Evolutionary conservation across 1,284 basidiomycete species (phyloP).

Genomic region (Rhodotorula glutinis): DNA sequence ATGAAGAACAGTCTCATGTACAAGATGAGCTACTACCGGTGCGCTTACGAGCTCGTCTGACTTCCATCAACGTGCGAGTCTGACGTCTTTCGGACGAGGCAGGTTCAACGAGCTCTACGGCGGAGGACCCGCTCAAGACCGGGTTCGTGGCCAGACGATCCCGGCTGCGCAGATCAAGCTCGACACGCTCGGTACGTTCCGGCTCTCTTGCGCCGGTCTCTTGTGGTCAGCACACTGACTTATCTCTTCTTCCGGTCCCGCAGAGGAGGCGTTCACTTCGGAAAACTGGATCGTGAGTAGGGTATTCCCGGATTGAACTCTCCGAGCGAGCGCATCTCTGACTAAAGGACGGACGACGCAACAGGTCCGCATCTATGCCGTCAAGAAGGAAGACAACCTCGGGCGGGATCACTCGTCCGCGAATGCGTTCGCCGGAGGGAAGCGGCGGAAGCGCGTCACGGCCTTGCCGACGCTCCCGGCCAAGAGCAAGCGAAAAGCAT

Average conservation of each 20-base stretch:
- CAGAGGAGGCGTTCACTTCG: constrained; percentile 92
- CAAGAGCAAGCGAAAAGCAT: not conserved
- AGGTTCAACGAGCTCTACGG: constrained; percentile 86
- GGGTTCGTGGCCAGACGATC: constrained; percentile 76
- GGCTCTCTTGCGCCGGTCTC: not conserved
- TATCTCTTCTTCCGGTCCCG: constrained; percentile 3
- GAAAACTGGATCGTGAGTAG: constrained; percentile 97
- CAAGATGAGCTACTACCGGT: constrained; percentile 96
- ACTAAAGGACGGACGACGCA: no score
- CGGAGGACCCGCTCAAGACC: constrained; percentile 66
- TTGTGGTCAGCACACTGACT: constrained; percentile 26
- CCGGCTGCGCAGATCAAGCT: constrained; percentile 73
- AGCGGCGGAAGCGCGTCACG: constrained; percentile 64
- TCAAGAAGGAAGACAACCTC: constrained; percentile 89
- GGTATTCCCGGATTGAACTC: no score
- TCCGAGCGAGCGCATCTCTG: no score
- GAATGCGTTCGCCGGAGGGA: constrained; percentile 78
- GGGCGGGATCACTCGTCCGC: constrained; percentile 83
- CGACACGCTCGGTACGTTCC: constrained; percentile 72
- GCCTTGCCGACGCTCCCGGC: not conserved
- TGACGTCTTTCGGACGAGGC: not conserved
- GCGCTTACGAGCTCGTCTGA: constrained; percentile 42
- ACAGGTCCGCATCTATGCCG: constrained; percentile 87
- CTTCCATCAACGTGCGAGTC: not conserved
- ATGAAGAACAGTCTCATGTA: constrained; percentile 86